Evolutionary conservation across 176 grass and related monocot genomes (phyloP).

Genomic region (Oryza officinalis): DNA sequence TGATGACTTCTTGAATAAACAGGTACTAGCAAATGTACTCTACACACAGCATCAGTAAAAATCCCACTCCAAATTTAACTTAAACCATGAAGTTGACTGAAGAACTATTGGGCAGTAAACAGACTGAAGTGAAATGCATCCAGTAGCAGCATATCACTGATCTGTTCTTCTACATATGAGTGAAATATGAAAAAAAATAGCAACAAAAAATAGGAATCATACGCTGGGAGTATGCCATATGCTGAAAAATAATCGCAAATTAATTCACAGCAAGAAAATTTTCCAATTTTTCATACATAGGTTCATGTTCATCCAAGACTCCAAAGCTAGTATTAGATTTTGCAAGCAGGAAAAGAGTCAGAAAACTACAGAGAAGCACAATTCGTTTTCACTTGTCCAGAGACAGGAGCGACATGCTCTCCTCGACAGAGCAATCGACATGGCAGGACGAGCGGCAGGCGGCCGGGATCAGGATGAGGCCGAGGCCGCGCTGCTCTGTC

Average conservation of each 20-base stretch:
- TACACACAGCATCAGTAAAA: not conserved
- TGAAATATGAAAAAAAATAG: not conserved
- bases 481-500: conserved; percentile 71
- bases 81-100: conserved; percentile 2
- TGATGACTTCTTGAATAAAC: not conserved
- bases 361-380: not conserved
- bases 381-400: conserved; percentile 58
- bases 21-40: not conserved
- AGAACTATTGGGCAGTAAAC: not conserved
- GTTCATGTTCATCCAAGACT: not conserved
- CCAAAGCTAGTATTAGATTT: not conserved
- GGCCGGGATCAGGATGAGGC: conserved; percentile 81
- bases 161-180: not conserved
- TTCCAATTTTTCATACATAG: not conserved
- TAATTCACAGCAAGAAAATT: not conserved
- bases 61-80: not conserved
- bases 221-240: not conserved
- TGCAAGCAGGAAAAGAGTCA: not conserved
- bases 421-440: conserved; percentile 75
- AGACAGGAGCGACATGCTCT: conserved; percentile 69
- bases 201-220: not conserved
- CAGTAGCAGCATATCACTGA: not conserved
- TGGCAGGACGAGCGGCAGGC: conserved; percentile 84
- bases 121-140: too few species aligned
- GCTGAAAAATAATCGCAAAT: not conserved